Percentiles rank a stretch among this genome's conserved stretches.
phyloP scores from a whole-genome alignment of 2,329 filamentous ascomycete species.

The Cladophialophora carrionii region DNA sequence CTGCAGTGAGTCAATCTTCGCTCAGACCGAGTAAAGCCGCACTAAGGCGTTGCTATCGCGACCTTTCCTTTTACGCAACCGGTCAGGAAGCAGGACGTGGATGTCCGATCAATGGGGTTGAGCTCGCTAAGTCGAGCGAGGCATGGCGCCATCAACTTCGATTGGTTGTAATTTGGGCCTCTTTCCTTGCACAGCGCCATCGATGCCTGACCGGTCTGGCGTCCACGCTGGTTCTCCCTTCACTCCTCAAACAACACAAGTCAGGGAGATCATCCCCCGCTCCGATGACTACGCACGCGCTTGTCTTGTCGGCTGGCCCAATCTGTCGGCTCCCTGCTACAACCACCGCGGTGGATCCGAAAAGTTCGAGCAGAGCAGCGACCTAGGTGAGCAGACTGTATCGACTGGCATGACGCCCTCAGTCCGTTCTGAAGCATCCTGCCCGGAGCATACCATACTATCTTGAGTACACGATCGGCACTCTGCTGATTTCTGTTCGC shows the following conservation, averaged over 20 bases:
- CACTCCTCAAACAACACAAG: background rate
- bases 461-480: background rate
- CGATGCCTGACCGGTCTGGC: background rate
- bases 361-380: background rate
- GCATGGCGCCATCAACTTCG: background rate
- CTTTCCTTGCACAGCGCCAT: background rate
- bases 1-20: background rate
- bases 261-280: background rate
- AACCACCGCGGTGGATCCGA: background rate
- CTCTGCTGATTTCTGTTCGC: background rate
- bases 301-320: background rate
- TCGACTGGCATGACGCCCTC: background rate
- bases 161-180: background rate
- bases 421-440: background rate
- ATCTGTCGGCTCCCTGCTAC: background rate
- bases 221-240: background rate
- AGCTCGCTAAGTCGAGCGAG: background rate
- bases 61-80: constrained; percentile 4
- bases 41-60: background rate
- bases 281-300: background rate
- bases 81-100: background rate
- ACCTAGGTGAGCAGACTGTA: background rate
- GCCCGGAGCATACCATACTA: background rate
- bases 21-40: background rate
- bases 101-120: background rate